Evolutionary conservation across 176 grass and related monocot species (phyloP).

Genomic region (Avena insularis): DNA sequence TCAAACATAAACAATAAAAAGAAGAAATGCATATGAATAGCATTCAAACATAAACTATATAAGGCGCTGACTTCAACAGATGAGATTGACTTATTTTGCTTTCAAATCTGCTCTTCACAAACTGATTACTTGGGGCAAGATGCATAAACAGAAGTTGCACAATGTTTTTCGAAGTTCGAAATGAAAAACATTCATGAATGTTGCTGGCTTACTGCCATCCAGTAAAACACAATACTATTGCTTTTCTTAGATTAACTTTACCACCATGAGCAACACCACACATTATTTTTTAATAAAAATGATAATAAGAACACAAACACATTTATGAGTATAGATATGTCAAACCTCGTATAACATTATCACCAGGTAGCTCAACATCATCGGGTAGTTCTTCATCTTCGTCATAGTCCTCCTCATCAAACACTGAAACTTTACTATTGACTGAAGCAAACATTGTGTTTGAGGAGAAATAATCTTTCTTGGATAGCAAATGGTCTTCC

Average conservation of each 20-base stretch:
- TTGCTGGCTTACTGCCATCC: constrained; percentile 1
- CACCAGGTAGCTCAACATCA: constrained; percentile 38
- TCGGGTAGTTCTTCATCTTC: constrained; percentile 77
- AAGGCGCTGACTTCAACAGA: not conserved
- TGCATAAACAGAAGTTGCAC: not conserved
- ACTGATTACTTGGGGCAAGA: not conserved
- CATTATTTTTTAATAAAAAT: not conserved
- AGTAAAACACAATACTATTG: not conserved
- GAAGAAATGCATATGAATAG: not conserved
- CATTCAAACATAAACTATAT: not conserved
- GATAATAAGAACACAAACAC: constrained; percentile 3
- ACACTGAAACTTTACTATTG: constrained; percentile 62
- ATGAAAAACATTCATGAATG: not conserved
- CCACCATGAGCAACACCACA: constrained; percentile 3
- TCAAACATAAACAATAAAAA: constrained; percentile 27
- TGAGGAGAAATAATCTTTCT: constrained; percentile 84
- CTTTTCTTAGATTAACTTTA: constrained; percentile 13
- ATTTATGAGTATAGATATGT: constrained; percentile 26
- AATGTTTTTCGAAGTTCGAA: constrained; percentile 22
- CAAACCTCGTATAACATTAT: constrained; percentile 42
- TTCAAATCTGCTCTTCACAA: constrained; percentile 17
- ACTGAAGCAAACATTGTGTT: constrained; percentile 61
- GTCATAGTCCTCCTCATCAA: constrained; percentile 93
- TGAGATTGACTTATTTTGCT: constrained; percentile 34
- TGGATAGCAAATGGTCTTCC: constrained; percentile 82